A percentile compares a stretch with the other conserved stretches of the same genome.
phyloP scores from a whole-genome alignment of 208 protist genomes.

The Borovskyia barvae region DNA sequence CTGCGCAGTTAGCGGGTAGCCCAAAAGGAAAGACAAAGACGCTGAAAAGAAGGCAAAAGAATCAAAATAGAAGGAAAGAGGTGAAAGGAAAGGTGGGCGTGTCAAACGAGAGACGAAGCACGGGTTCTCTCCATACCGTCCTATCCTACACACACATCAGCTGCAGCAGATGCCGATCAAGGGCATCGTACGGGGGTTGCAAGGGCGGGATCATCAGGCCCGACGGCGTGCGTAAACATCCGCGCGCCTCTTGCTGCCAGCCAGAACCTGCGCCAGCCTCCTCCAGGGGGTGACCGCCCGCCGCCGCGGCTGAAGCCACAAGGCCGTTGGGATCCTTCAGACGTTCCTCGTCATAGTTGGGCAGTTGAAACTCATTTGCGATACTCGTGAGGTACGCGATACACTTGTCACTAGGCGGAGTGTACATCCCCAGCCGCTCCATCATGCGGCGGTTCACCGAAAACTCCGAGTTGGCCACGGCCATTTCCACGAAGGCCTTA shows the following conservation, averaged over 20 bases:
- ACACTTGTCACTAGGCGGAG: constrained; percentile 79
- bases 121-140: not conserved
- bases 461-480: constrained; percentile 75
- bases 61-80: not conserved
- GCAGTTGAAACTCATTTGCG: constrained; percentile 69
- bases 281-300: constrained; percentile 23
- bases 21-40: too few species aligned
- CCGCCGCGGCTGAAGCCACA: constrained; percentile 53
- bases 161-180: constrained; percentile 66
- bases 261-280: constrained; percentile 3
- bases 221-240: constrained; percentile 50
- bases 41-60: too few species aligned
- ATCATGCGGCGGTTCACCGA: constrained; percentile 87
- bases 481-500: constrained; percentile 80
- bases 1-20: too few species aligned
- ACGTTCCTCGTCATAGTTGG: constrained; percentile 73
- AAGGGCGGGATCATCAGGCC: constrained; percentile 58
- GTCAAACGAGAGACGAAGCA: not conserved
- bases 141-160: constrained; percentile 47
- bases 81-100: constrained; percentile 16
- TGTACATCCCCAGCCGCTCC: constrained; percentile 75
- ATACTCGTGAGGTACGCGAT: constrained; percentile 82
- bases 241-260: constrained; percentile 15
- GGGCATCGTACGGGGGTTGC: constrained; percentile 53
- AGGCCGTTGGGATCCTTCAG: constrained; percentile 61